phyloP scores from a whole-genome alignment of 1,139 yeast genomes.

The Pichia sp. region DNA sequence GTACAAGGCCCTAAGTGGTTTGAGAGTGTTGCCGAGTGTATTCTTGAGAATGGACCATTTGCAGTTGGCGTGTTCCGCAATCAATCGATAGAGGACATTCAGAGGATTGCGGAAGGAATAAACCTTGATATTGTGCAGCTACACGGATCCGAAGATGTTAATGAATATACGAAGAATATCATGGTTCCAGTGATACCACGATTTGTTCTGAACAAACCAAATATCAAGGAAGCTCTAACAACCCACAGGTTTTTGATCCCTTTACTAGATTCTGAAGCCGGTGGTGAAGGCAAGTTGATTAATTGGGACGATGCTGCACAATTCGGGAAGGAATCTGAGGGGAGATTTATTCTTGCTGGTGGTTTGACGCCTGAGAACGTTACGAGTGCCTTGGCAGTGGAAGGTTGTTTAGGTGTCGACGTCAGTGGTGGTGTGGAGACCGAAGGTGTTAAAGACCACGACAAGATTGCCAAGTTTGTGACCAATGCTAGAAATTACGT shows the following conservation, averaged over 20 bases:
- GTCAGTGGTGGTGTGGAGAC: conserved; percentile 95
- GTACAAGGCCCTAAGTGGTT: conserved; percentile 32
- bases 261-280: conserved; percentile 78
- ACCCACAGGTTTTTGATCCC: conserved; percentile 41
- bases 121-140: conserved; percentile 74
- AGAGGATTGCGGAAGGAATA: conserved; percentile 38
- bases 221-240: conserved; percentile 25
- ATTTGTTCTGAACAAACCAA: conserved; percentile 53
- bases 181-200: conserved; percentile 62
- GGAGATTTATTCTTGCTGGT: conserved; percentile 73
- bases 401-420: conserved; percentile 76
- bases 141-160: conserved; percentile 76
- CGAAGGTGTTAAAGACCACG: conserved; percentile 59
- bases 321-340: conserved; percentile 34
- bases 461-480: conserved; percentile 55
- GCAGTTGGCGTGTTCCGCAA: conserved; percentile 89
- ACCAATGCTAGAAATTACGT: conserved; percentile 32
- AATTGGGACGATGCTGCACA: conserved; percentile 55
- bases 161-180: conserved; percentile 35
- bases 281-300: conserved; percentile 81
- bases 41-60: conserved; percentile 53
- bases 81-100: conserved; percentile 61
- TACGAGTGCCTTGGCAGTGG: conserved; percentile 36
- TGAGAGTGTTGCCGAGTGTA: conserved; percentile 25
- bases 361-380: conserved; percentile 79